Percentiles rank a stretch among this genome's conserved stretches.
Conservation (phyloP, 2,329 filamentous ascomycete genomes). For the Cladosporium sp. region DNA sequence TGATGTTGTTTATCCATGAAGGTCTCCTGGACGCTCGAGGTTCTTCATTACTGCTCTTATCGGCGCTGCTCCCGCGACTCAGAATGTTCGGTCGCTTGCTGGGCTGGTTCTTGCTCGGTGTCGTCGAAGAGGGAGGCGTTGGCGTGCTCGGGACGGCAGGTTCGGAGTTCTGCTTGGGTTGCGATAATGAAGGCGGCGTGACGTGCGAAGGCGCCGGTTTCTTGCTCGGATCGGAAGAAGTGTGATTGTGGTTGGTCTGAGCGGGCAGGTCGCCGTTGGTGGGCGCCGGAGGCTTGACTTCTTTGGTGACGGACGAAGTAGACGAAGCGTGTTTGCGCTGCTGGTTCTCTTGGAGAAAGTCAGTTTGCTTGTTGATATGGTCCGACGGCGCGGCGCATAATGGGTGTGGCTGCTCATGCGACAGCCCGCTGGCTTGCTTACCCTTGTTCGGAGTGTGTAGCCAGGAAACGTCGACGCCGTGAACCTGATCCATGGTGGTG, state of each 20-base stretch:
- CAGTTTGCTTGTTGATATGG: constrained; percentile 13
- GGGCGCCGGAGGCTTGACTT: constrained; percentile 12
- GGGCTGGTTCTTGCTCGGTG: constrained; percentile 20
- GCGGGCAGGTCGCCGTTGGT: constrained; percentile 11
- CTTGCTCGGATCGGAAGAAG: constrained; percentile 2
- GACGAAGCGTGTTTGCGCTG: constrained; percentile 12
- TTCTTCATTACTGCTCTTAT: constrained; percentile 28
- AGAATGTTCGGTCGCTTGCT: constrained; percentile 38
- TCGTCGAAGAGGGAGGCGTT: constrained; percentile 21
- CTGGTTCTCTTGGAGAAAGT: constrained; percentile 18
- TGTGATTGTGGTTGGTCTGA: constrained; percentile 3
- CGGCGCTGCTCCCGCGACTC: constrained; percentile 34
- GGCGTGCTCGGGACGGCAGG: constrained; percentile 7
- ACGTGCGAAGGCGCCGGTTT: constrained; percentile 3
- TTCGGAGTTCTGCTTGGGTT: constrained; percentile 9
- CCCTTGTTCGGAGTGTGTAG: constrained; percentile 81
- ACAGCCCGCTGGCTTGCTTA: constrained; percentile 38
- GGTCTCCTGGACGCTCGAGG: constrained; percentile 43
- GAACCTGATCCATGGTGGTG: constrained; percentile 66
- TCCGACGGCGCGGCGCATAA: constrained; percentile 17
- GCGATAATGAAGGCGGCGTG: constrained; percentile 9
- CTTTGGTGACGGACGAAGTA: neutral
- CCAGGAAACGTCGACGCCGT: constrained; percentile 85
- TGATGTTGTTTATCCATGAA: constrained; percentile 92
- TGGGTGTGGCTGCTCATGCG: constrained; percentile 6